Base-by-base conservation (phyloP, 108 stramenopile genomes). In the Discostella stelligeroides region DNA sequence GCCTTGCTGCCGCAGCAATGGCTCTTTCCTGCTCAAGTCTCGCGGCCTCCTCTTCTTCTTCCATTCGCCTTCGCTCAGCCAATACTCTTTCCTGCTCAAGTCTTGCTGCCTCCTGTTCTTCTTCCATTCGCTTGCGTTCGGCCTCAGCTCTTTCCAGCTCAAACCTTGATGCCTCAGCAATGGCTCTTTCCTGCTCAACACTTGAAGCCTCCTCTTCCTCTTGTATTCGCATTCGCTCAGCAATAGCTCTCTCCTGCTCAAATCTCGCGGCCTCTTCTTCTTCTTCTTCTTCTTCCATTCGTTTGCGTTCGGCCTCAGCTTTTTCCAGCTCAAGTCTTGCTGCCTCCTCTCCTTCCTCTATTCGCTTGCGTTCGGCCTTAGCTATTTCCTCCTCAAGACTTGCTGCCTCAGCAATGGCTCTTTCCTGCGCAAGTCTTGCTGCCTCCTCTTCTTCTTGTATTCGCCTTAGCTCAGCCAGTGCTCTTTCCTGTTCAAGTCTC, bases 291-390 rank as follows among this genome's bases (percentile, higher is more conserved):
- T 54, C 45, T 17, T 34, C 49, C 20, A 20, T 63, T 63, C 45
- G 68, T 54, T 39, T 63, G 61, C 56, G 68, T 63, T 39, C 68
- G 67, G 23, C 42, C 40, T 20, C 20, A 41, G 18, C 48, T 68
- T 54, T 50, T 17, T 76, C 75, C 5, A 62, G 67, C 13, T 28
- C 61, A 37, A 63, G 17, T 47, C 8, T 45, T 13, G 15, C 40
- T 20, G 47, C 1, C 11, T n/a, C 54, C 25, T 57, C 62, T 20
- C 6, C 62, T 20, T 12, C 57, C 62, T 14, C 62, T 67, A 49
- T 58, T 68, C 34, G 27, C 55, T 27, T 41, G 20, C 40, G 53
- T 45, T 34, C 45, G 12, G 11, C 11, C 41, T 25, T 5, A 34
- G 6, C 34, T 34, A 3, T 34, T 6, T 34, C 34, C 34, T 34